A percentile compares a stretch with the other conserved stretches of the same genome.
Conservation (phyloP, 441 rosid species). For the Gossypium schwendimanii region DNA sequence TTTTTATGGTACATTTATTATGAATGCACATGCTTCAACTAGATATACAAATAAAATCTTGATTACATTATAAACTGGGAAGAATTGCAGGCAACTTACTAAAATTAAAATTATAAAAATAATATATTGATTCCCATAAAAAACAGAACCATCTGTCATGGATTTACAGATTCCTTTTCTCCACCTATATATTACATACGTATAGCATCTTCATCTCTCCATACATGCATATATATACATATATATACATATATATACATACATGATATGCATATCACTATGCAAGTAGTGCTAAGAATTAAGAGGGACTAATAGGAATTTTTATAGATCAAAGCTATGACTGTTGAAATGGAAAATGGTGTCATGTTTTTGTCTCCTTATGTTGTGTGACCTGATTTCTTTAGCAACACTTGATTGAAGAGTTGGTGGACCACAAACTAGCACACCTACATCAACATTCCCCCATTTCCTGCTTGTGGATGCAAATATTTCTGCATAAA, state of each 20-base stretch:
- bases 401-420: conserved; percentile 68
- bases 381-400: conserved; percentile 58
- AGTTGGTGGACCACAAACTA: conserved; percentile 70
- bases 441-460: conserved; percentile 71
- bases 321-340: conserved; percentile 41
- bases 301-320: background rate
- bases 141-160: background rate
- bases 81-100: too few species aligned
- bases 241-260: too few species aligned
- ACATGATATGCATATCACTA: background rate
- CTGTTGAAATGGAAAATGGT: conserved; percentile 32
- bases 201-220: background rate
- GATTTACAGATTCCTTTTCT: background rate
- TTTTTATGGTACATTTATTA: too few species aligned
- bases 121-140: too few species aligned
- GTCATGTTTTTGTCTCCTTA: conserved; percentile 31
- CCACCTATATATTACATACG: background rate
- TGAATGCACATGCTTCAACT: too few species aligned
- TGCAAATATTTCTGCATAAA: conserved; percentile 58
- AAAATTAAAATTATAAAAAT: too few species aligned
- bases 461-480: conserved; percentile 50
- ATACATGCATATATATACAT: background rate
- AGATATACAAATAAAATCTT: too few species aligned
- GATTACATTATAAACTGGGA: too few species aligned
- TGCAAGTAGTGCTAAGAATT: background rate